Evolutionary conservation across 495 filamentous ascomycete species (phyloP).

Genomic region (Alectoria sarmentosa): DNA sequence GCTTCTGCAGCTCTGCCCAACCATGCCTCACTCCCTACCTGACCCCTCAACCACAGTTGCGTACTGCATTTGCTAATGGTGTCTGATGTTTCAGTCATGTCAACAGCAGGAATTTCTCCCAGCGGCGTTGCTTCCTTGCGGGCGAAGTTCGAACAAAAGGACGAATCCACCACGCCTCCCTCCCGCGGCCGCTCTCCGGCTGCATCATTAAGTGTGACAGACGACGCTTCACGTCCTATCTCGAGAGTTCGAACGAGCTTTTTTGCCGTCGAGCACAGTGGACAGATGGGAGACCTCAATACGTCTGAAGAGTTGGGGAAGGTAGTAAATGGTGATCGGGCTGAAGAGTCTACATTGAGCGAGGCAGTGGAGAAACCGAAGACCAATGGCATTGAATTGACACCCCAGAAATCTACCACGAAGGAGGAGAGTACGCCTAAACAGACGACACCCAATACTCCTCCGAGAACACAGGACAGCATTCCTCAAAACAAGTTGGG

Average conservation of each 20-base stretch:
- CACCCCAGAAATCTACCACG: background rate
- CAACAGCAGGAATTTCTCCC: slow-evolving; percentile 37
- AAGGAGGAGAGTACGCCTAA: background rate
- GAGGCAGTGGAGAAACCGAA: background rate
- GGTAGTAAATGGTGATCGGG: slow-evolving; percentile 5
- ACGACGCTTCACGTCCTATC: slow-evolving; percentile 47
- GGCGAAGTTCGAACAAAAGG: slow-evolving; percentile 75
- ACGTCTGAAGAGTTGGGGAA: slow-evolving; percentile 21
- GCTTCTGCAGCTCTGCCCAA: slow-evolving; percentile 18
- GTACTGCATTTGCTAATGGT: slow-evolving; percentile 15
- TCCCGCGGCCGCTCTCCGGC: slow-evolving; percentile 69
- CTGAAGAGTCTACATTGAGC: slow-evolving; percentile 1
- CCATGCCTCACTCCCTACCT: slow-evolving; percentile 12
- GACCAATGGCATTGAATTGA: slow-evolving; percentile 9
- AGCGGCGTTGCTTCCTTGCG: slow-evolving; percentile 65
- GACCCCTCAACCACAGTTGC: background rate
- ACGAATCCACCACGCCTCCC: slow-evolving; percentile 48
- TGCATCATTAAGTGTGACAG: slow-evolving; percentile 24
- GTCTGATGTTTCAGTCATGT: slow-evolving; percentile 37
- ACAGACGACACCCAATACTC: background rate
- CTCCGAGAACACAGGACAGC: slow-evolving; percentile 29
- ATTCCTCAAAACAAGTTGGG: slow-evolving; percentile 21
- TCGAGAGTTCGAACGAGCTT: slow-evolving; percentile 81
- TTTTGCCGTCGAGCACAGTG: slow-evolving; percentile 65
- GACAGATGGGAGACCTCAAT: slow-evolving; percentile 34